Percentiles rank a stretch among this genome's conserved stretches.
phyloP scores from a whole-genome alignment of 768 basidiomycete genomes.

The Holtermanniella nyarrowii region DNA sequence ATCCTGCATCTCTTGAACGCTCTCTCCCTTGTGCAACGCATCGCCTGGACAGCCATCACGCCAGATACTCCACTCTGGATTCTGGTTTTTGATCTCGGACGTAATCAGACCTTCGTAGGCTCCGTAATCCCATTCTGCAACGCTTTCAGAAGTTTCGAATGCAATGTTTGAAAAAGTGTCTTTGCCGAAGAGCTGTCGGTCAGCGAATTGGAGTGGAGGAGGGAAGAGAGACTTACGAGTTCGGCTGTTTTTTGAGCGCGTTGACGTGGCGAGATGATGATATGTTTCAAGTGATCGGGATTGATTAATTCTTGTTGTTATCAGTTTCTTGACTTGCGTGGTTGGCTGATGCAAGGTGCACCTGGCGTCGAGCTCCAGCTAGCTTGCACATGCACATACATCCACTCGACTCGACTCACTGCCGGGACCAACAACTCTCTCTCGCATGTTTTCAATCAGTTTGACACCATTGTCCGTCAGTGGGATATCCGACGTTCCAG shows the following conservation, averaged over 20 bases:
- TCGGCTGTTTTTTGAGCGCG: conserved; percentile 81
- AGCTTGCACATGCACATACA: background rate
- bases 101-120: conserved; percentile 73
- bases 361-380: background rate
- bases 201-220: background rate
- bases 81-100: conserved; percentile 62
- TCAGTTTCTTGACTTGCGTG: background rate
- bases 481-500: conserved; percentile 77
- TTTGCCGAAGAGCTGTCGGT: conserved; percentile 30
- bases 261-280: conserved; percentile 74
- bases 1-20: conserved; percentile 61
- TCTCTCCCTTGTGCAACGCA: conserved; percentile 54
- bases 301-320: conserved; percentile 59
- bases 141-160: conserved; percentile 27
- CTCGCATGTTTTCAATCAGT: conserved; percentile 57
- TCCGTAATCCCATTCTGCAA: conserved; percentile 73
- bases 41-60: conserved; percentile 62
- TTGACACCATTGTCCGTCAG: conserved; percentile 66
- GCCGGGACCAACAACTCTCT: conserved; percentile 61
- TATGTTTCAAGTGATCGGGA: conserved; percentile 61
- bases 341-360: background rate
- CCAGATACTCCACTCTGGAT: conserved; percentile 70
- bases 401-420: conserved; percentile 48
- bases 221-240: conserved; percentile 40
- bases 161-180: conserved; percentile 20